Evolutionary conservation across 768 basidiomycete species (phyloP), one percentile per base, ranked within the genome.

Genomic region (Thelephora ganbajun): DNA sequence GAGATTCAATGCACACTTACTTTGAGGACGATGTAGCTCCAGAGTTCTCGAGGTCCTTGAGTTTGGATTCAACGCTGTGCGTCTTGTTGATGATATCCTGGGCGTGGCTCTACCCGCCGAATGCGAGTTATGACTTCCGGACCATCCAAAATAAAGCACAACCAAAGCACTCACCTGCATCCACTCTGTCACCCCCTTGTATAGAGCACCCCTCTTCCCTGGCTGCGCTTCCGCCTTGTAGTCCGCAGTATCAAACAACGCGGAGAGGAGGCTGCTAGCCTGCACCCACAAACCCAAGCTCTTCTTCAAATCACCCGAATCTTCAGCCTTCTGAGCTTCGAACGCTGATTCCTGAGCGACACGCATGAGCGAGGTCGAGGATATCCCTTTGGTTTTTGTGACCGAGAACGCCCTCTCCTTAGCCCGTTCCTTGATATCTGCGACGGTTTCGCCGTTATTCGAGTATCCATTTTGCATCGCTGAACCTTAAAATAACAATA

Each of bases 161-260:
- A 42, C 41, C 14, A 50, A 16, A 49, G 36, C 42, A 66, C 72
- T 30, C 55, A 87, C 85, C 68, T 75, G 69, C 55, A 78, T 69
- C 50, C 86, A 83, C 19, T 78, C 75, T 37, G 67, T 55, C 47
- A 84, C 71, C 54, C 84, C 82, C 61, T 73, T 77, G 61, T 72
- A 71, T 43, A 85, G 60, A 33, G 71, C 63, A 13, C 77, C 77
- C 49, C 69, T 69, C 50, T 71, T 74, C 36, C 70, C 73, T 34
- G 65, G 66, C 42, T 60, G 59, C 54, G 69, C 71, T 50, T 76
- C 75, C 18, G 65, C 57, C 48, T 60, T 63, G 59, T 78, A 77
- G 55, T 84, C 82, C 7, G 68, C 50, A 13, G 76, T 73, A 42
- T 77, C 73, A 68, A 83, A 73, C 41, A 76, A 69, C 63, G 76